phyloP scores from a whole-genome alignment of 1,139 yeast species.

The Hansenula sp. region DNA sequence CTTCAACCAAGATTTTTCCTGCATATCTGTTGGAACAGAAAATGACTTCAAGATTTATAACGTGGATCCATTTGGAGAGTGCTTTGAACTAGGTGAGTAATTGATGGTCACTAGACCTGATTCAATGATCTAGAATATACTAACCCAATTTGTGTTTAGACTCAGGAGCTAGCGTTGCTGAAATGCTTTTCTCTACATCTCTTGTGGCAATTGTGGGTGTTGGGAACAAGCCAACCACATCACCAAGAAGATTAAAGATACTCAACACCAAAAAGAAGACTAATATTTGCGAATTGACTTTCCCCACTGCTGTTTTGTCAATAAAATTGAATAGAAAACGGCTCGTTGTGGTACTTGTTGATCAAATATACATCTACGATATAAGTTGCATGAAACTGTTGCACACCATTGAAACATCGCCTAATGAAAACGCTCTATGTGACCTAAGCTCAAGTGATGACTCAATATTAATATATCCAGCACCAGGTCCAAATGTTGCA shows the following conservation, averaged over 20 bases:
- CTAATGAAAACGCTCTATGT: slow-evolving; percentile 36
- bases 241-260: slow-evolving; percentile 51
- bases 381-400: slow-evolving; percentile 66
- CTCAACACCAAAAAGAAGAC: slow-evolving; percentile 66
- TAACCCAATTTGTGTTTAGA: slow-evolving; percentile 5
- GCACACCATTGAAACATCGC: slow-evolving; percentile 54
- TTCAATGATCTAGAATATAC: neutral
- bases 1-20: slow-evolving; percentile 62
- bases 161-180: slow-evolving; percentile 40
- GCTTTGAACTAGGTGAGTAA: slow-evolving; percentile 34
- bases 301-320: slow-evolving; percentile 57
- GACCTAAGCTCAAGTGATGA: slow-evolving; percentile 48
- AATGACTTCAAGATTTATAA: slow-evolving; percentile 55
- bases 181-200: slow-evolving; percentile 71
- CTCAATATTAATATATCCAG: slow-evolving; percentile 42
- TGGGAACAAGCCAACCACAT: slow-evolving; percentile 38
- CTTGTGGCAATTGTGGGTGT: slow-evolving; percentile 59
- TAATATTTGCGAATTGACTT: slow-evolving; percentile 66
- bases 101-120: neutral
- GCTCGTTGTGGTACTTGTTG: slow-evolving; percentile 57
- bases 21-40: slow-evolving; percentile 55
- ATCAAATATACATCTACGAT: slow-evolving; percentile 69
- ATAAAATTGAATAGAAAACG: slow-evolving; percentile 66
- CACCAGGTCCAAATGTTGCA: slow-evolving; percentile 27
- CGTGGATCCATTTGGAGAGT: slow-evolving; percentile 59